A percentile compares a stretch with the other conserved stretches of the same genome.
Evolutionary conservation across 306 rosid genomes (phyloP).

Genomic region (Clitoria ternatea): DNA sequence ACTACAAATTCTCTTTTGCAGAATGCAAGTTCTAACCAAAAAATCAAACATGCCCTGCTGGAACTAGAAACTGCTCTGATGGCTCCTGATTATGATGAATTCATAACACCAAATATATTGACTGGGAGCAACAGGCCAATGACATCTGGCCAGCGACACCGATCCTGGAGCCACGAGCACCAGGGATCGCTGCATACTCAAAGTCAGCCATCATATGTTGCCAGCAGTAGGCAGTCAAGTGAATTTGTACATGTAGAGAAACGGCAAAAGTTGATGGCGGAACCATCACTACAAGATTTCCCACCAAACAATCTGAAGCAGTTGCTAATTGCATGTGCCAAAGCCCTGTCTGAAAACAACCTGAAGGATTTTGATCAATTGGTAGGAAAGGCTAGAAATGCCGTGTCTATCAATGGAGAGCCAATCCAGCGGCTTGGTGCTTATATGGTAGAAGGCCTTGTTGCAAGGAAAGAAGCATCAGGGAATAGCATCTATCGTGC

Average conservation of each 20-base stretch:
- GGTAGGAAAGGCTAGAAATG: constrained; percentile 53
- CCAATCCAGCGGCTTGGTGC: constrained; percentile 95
- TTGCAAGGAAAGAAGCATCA: constrained; percentile 79
- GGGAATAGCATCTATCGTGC: constrained; percentile 80
- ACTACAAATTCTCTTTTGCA: constrained; percentile 27
- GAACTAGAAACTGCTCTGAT: constrained; percentile 79
- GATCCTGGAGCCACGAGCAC: constrained; percentile 48
- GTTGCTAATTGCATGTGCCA: constrained; percentile 78
- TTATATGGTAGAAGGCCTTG: constrained; percentile 92
- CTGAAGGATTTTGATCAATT: constrained; percentile 45
- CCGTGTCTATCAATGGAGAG: constrained; percentile 78
- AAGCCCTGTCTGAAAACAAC: constrained; percentile 58
- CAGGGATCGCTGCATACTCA: constrained; percentile 36
- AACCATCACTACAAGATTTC: constrained; percentile 34
- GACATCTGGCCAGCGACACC: constrained; percentile 34
- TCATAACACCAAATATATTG: constrained; percentile 33
- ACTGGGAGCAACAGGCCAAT: constrained; percentile 36
- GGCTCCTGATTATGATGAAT: constrained; percentile 68
- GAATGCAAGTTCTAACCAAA: constrained; percentile 41
- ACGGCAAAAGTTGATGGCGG: constrained; percentile 59
- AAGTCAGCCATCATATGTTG: constrained; percentile 37
- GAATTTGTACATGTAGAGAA: constrained; percentile 47
- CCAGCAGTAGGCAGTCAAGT: constrained; percentile 34
- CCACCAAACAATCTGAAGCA: constrained; percentile 54
- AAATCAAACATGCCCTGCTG: constrained; percentile 47